Evolutionary conservation across 805 yeast genomes (phyloP), one percentile per base, ranked within the genome.

Genomic region (Yarrowia keelungensis): DNA sequence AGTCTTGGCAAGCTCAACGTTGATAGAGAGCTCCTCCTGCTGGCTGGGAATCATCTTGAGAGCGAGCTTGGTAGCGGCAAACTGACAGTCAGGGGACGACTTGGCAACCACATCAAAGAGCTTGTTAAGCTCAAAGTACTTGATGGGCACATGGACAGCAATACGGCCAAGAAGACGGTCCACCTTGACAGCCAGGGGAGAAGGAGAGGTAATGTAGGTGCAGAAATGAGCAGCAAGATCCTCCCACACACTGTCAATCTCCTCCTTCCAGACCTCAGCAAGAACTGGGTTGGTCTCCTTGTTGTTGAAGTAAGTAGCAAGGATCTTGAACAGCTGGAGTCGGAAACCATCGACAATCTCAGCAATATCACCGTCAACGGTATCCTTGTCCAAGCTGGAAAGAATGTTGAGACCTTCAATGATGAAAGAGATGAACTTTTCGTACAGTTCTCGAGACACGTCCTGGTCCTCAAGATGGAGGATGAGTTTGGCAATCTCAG

Each of bases 401-500:
- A 59, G 42, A 59, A 59, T 59, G 65, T 59, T 59, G 19, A 59
- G 65, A 14, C 65, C 65, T 16, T 59, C 65, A 45, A 59, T 45
- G 8, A 59, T 42, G 16, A 59, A 59, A 3, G 47, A 39, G 12
- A 59, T 7, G 42, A 59, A 59, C 51, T 59, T 59, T 19, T 59
- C 65, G 51, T 59, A 59, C 65, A 59, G 14, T 14, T 59, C 65
- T 32, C 65, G 41, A 10, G 65, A 59, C 16, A 59, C 51, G 2
- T 59, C 51, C 36, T 43, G 65, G 14, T 36, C 65, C 12, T 59
- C 65, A 8, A 59, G 51, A 42, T 59, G 67, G 26, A 62, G 22
- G 22, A 85, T 80, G 61, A 89, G 82, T 35, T 80, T 81, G 15
- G 87, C 75, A 32, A 89, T 73, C 39, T 82, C 84, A 22, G 85